phyloP scores from a whole-genome alignment of 768 basidiomycete species.

The Suillus weaverae region DNA sequence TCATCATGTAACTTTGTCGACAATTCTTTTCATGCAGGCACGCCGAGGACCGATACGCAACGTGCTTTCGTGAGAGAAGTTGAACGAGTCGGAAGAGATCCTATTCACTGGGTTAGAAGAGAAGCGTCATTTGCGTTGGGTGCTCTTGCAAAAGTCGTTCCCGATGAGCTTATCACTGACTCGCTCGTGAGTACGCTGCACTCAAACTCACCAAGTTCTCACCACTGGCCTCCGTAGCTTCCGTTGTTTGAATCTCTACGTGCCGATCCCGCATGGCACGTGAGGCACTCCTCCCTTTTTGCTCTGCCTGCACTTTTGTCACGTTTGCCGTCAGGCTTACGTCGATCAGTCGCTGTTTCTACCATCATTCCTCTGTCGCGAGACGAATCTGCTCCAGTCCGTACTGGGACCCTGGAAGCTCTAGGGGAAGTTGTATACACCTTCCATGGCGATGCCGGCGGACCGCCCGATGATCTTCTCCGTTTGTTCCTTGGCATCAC shows the following conservation, averaged over 20 bases:
- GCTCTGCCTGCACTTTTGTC: constrained; percentile 79
- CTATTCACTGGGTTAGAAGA: constrained; percentile 75
- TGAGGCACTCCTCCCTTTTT: constrained; percentile 85
- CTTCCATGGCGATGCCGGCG: constrained; percentile 60
- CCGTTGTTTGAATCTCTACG: constrained; percentile 75
- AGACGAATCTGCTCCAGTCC: constrained; percentile 68
- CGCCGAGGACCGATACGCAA: constrained; percentile 55
- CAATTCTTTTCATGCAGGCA: constrained; percentile 39
- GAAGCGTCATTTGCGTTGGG: constrained; percentile 90
- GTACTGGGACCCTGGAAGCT: constrained; percentile 79
- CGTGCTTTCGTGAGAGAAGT: constrained; percentile 73
- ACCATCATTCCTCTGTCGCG: constrained; percentile 60
- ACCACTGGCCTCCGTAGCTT: constrained; percentile 48
- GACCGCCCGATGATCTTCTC: constrained; percentile 75
- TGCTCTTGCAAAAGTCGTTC: constrained; percentile 83
- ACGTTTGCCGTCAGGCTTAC: constrained; percentile 56
- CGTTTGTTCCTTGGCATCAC: constrained; percentile 71
- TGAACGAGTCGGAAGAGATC: constrained; percentile 61
- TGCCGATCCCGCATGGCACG: constrained; percentile 73
- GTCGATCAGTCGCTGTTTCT: constrained; percentile 64
- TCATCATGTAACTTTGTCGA: constrained; percentile 11
- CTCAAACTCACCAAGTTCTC: neutral
- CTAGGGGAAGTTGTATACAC: constrained; percentile 88
- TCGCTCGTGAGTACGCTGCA: constrained; percentile 52
- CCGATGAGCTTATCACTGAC: constrained; percentile 65